Conservation (phyloP, 257 asterid species). For the Solanum appendiculatum region DNA sequence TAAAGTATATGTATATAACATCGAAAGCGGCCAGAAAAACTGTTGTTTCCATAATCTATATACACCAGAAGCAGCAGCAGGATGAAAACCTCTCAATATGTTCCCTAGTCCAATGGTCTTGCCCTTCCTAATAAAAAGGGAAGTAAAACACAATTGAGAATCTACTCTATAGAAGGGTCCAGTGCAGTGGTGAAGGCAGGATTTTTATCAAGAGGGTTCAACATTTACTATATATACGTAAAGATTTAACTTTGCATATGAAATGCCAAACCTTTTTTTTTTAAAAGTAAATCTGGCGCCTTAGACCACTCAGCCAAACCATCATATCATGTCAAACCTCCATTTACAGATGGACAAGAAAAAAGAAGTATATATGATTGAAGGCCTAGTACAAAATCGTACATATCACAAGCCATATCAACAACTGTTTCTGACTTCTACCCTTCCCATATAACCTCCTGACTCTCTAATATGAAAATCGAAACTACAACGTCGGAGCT, state of each 20-base stretch:
- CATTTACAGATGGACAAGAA: background rate
- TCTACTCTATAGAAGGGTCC: no score
- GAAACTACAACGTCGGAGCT: background rate
- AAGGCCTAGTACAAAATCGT: background rate
- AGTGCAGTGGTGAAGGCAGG: no score
- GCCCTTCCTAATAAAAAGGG: background rate
- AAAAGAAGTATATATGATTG: background rate
- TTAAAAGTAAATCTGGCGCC: slow-evolving; percentile 99
- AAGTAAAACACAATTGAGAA: background rate
- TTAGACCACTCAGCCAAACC: slow-evolving; percentile 99
- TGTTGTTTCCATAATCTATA: background rate
- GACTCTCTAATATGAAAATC: background rate
- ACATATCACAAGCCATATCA: background rate
- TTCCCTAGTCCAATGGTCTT: background rate
- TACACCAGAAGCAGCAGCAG: no score
- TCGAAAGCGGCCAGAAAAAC: no score
- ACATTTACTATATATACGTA: no score
- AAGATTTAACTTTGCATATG: no score
- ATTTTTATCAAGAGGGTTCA: no score
- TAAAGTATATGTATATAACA: background rate
- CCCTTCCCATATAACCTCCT: background rate
- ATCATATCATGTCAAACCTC: background rate
- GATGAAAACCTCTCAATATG: no score
- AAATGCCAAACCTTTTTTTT: no score
- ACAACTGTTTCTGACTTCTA: background rate